phyloP scores from a whole-genome alignment of 306 rosid genomes.

The Begonia loranthoides region DNA sequence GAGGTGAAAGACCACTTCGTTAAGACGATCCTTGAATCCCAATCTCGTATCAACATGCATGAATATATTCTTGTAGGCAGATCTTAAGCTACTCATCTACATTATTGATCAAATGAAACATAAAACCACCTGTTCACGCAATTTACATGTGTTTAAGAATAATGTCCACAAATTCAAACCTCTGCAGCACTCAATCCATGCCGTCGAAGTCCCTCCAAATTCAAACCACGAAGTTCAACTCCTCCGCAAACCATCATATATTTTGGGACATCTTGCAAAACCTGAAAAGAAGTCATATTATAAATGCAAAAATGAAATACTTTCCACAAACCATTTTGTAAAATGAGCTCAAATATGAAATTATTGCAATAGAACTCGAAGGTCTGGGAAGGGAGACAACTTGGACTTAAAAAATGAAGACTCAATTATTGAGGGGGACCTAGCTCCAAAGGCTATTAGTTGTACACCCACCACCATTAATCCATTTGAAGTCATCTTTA shows the following conservation, averaged over 20 bases:
- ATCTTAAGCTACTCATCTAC: slow-evolving; percentile 55
- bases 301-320: slow-evolving; percentile 10
- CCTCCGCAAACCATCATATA: slow-evolving; percentile 85
- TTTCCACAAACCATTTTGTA: slow-evolving; percentile 79
- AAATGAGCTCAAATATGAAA: too few relatives aligned
- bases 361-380: too few relatives aligned
- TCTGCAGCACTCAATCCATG: slow-evolving; percentile 48
- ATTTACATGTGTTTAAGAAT: background rate
- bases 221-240: slow-evolving; percentile 78
- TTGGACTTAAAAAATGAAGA: too few relatives aligned
- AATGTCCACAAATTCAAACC: slow-evolving; percentile 22
- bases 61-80: slow-evolving; percentile 70
- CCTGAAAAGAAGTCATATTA: slow-evolving; percentile 24
- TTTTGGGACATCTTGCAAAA: slow-evolving; percentile 79
- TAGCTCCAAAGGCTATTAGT: too few relatives aligned
- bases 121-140: background rate
- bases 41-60: slow-evolving; percentile 38
- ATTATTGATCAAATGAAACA: slow-evolving; percentile 12
- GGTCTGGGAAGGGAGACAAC: too few relatives aligned
- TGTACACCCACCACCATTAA: too few relatives aligned
- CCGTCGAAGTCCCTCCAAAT: slow-evolving; percentile 79
- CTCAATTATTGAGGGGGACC: too few relatives aligned
- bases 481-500: too few relatives aligned
- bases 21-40: slow-evolving; percentile 62
- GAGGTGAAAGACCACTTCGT: slow-evolving; percentile 49